These are phyloP conservation scores for Termitomyces titanicus DNA, from an alignment of 768 basidiomycete species.

Conservation along the genomic window DNA sequence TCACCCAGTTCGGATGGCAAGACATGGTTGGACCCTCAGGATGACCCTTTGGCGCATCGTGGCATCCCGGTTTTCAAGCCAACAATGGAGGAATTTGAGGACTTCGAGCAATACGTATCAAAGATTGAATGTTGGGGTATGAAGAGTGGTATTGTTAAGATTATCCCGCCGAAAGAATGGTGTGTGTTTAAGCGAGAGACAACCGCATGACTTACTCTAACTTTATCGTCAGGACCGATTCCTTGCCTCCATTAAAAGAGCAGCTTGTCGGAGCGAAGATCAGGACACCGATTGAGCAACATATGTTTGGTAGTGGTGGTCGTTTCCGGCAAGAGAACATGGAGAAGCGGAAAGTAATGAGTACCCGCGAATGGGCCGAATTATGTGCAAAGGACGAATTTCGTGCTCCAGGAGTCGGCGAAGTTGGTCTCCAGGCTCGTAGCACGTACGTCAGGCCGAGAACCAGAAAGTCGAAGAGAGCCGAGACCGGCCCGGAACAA, in stretches of 20 bases:
- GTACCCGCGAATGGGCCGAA: constrained; percentile 86
- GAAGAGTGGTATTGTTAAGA: constrained; percentile 90
- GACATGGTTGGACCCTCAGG: constrained; percentile 70
- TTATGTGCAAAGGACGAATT: constrained; percentile 69
- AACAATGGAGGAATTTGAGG: constrained; percentile 84
- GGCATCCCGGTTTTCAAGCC: constrained; percentile 98
- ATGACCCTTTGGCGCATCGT: constrained; percentile 76
- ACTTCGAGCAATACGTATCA: constrained; percentile 90
- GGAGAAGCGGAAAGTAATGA: constrained; percentile 81
- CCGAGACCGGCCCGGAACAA: constrained; percentile 37
- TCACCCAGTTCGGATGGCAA: constrained; percentile 63
- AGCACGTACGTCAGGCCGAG: constrained; percentile 29
- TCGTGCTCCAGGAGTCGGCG: constrained; percentile 68
- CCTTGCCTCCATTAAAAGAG: constrained; percentile 68
- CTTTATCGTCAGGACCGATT: constrained; percentile 50
- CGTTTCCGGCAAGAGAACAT: constrained; percentile 90
- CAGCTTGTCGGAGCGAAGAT: constrained; percentile 77
- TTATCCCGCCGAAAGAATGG: constrained; percentile 96
- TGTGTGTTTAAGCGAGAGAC: constrained; percentile 21
- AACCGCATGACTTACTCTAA: background rate
- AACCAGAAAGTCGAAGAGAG: constrained; percentile 38
- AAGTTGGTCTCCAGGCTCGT: constrained; percentile 54
- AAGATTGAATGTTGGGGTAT: constrained; percentile 88
- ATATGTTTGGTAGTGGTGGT: constrained; percentile 83
- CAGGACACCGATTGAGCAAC: constrained; percentile 89